Evolutionary conservation across 148 eudicot genomes (phyloP).

Genomic region (Beta vulgaris): DNA sequence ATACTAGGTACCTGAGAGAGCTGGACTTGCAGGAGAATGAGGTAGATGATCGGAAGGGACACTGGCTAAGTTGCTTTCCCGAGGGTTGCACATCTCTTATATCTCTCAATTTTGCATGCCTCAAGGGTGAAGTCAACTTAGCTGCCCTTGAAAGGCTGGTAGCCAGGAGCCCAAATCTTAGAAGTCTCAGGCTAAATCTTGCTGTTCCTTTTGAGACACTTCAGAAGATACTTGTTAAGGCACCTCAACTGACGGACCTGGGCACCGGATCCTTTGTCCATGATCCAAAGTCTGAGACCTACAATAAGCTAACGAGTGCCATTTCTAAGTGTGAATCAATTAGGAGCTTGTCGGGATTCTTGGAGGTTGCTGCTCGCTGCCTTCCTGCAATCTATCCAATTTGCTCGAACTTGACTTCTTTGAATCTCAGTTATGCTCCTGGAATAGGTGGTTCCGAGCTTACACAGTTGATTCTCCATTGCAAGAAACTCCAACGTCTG

Average conservation of each 20-base stretch:
- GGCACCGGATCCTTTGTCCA: conserved; percentile 66
- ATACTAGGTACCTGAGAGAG: conserved; percentile 55
- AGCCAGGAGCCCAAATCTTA: conserved; percentile 57
- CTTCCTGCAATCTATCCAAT: conserved; percentile 66
- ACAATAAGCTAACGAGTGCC: conserved; percentile 34
- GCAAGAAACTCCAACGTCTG: conserved; percentile 64
- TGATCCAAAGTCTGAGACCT: conserved; percentile 59
- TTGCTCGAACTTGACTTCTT: conserved; percentile 51
- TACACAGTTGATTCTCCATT: conserved; percentile 58
- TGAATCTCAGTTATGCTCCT: conserved; percentile 81
- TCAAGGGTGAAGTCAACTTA: conserved; percentile 64
- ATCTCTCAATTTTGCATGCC: conserved; percentile 82
- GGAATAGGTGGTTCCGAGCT: conserved; percentile 59
- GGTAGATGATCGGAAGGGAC: conserved; percentile 72
- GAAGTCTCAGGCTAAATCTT: conserved; percentile 57
- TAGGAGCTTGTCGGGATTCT: conserved; percentile 71
- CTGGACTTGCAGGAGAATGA: conserved; percentile 87
- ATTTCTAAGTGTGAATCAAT: conserved; percentile 56
- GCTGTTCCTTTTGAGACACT: conserved; percentile 61
- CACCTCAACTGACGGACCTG: conserved; percentile 66
- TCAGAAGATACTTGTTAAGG: conserved; percentile 51
- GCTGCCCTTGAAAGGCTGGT: conserved; percentile 69
- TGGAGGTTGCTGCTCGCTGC: conserved; percentile 55
- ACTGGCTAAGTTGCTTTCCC: conserved; percentile 87
- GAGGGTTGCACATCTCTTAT: conserved; percentile 74